A percentile compares a stretch with the other conserved stretches of the same genome.
phyloP scores from a whole-genome alignment of 2,329 filamentous ascomycete genomes.

The Nigrospora osmanthi region DNA sequence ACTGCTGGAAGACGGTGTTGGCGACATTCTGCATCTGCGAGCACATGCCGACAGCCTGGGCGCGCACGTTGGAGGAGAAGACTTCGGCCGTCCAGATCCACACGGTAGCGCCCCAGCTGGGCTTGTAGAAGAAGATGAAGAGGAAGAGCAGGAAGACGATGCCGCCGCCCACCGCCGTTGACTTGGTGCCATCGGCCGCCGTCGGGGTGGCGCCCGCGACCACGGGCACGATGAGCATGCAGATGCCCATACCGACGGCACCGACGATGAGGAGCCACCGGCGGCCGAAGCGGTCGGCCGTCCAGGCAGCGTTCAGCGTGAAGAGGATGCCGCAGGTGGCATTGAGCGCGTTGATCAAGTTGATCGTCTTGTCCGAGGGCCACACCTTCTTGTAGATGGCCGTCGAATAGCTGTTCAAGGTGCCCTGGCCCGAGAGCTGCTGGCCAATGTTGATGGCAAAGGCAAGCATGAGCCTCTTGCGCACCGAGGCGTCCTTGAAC shows the following conservation, averaged over 20 bases:
- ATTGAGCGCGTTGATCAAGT: conserved; percentile 68
- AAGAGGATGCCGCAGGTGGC: conserved; percentile 67
- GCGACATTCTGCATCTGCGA: conserved; percentile 54
- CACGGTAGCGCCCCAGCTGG: conserved; percentile 60
- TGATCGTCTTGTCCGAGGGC: conserved; percentile 48
- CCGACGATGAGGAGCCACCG: conserved; percentile 64
- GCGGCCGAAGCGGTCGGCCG: conserved; percentile 62
- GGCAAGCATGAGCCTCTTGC: conserved; percentile 58
- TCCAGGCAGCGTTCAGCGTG: conserved; percentile 67
- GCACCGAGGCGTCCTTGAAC: conserved; percentile 62
- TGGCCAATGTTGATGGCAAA: conserved; percentile 63
- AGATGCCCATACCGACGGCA: conserved; percentile 59
- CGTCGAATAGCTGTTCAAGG: conserved; percentile 66
- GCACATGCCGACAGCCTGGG: conserved; percentile 62
- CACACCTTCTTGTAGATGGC: conserved; percentile 68
- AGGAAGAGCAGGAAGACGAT: conserved; percentile 62
- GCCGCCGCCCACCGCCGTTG: conserved; percentile 53
- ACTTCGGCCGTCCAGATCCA: conserved; percentile 67
- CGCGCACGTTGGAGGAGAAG: conserved; percentile 65
- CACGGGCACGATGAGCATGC: conserved; percentile 58
- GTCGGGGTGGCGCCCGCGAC: conserved; percentile 42
- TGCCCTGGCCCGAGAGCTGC: conserved; percentile 66
- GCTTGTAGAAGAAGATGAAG: conserved; percentile 62
- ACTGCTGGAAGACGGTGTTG: conserved; percentile 61
- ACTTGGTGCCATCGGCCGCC: conserved; percentile 44